Evolutionary conservation across 345 rosid genomes (phyloP), one percentile per base, ranked within the genome.

Genomic region (Citrus australasica): DNA sequence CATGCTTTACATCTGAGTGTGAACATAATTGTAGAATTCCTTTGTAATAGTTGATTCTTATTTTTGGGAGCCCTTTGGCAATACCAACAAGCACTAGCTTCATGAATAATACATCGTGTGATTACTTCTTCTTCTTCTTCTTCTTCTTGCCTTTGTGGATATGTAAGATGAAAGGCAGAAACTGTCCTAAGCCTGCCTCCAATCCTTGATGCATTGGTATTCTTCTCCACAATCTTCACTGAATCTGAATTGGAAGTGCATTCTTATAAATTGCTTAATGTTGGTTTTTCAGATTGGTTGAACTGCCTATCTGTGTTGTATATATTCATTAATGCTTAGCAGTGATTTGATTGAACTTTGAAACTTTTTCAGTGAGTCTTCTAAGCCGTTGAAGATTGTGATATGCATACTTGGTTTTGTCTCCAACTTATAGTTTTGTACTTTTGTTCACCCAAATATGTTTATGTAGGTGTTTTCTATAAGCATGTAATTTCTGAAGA

Each of bases 351-450:
- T 65, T 35, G 22, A 59, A 59, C 25, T n/a, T 37, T 73, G 32
- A 35, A 33, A 38, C 32, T 73, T 37, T 59, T 59, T 24, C 37
- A 11, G 74, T 2, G 27, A 28, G 63, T 55, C 59, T 48, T 32
- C 35, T 71, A 71, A 28, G 28, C 24, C 74, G 28, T 53, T 30
- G 62, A 37, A 73, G 76, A 59, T 60, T 59, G 55, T 73, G 76
- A 59, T 37, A 13, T 72, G n/a, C 76, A n/a, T 59, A 40, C 32
- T n/a, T 72, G 65, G 65, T 8, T 27, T 30, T 71, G 7, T 73
- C 6, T 7, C 33, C 55, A 59, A 35, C 30, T 22, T 21, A 6
- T 2, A 5, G 55, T 24, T n/a, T 58, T 37, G 27, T 13, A n/a
- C 19, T 24, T 30, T 48, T 70, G 6, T 24, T 71, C 59, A 25